Conservation (phyloP, 352 stramenopile species). For the Thalassiosira livingstoniorum region DNA sequence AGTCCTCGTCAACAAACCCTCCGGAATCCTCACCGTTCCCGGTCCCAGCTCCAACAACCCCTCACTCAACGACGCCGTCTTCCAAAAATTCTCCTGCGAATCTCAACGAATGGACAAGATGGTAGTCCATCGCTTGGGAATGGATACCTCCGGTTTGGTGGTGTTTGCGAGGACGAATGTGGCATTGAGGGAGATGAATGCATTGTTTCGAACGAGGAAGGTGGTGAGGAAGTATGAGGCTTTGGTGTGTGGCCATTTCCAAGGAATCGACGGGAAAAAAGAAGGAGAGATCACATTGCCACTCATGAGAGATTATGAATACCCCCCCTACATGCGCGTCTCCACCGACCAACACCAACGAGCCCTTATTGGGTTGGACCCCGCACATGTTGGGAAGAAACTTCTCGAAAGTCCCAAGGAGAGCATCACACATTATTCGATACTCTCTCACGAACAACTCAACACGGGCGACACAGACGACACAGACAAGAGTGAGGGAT, state of each 20-base stretch:
- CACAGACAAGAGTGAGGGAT: no score
- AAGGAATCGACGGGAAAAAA: conserved; percentile 63
- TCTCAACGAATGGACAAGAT: conserved; percentile 77
- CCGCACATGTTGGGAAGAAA: conserved; percentile 70
- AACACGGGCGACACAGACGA: no score
- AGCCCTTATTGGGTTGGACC: conserved; percentile 66
- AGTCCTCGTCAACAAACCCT: conserved; percentile 80
- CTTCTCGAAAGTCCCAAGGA: conserved; percentile 75
- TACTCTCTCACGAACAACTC: conserved; percentile 68
- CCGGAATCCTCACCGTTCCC: conserved; percentile 75
- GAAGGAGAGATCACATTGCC: conserved; percentile 74
- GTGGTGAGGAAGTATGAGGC: conserved; percentile 82
- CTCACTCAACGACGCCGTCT: conserved; percentile 67
- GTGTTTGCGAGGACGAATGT: conserved; percentile 77
- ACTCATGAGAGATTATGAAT: conserved; percentile 81
- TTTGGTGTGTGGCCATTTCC: conserved; percentile 74
- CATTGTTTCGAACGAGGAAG: conserved; percentile 71
- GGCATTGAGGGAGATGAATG: conserved; percentile 72
- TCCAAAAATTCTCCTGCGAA: conserved; percentile 57
- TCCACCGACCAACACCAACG: conserved; percentile 75
- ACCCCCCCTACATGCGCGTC: conserved; percentile 78
- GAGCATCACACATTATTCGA: conserved; percentile 77
- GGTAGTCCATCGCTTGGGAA: conserved; percentile 82
- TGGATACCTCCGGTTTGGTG: conserved; percentile 84
- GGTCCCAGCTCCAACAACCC: conserved; percentile 63